Evolutionary conservation across 177 flowering plant genomes (phyloP).

Genomic region (Vitis hybrid): DNA sequence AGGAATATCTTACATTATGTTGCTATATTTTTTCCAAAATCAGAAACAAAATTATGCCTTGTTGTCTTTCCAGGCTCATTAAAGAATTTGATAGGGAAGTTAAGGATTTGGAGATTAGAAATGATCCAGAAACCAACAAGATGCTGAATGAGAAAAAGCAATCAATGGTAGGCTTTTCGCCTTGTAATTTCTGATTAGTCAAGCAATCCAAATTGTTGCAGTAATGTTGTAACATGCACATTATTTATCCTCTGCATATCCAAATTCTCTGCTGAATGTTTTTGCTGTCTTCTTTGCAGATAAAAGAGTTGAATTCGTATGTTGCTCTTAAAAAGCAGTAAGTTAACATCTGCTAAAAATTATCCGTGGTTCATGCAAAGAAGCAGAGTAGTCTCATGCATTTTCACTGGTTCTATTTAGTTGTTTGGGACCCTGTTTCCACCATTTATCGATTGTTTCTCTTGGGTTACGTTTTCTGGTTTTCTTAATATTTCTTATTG

Average conservation of each 20-base stretch:
- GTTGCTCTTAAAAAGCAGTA: constrained; percentile 73
- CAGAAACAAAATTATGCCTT: not conserved
- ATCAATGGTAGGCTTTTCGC: constrained; percentile 51
- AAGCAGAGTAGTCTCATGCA: too few species aligned
- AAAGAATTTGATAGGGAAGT: constrained; percentile 81
- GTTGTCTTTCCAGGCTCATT: constrained; percentile 59
- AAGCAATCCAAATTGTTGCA: not conserved
- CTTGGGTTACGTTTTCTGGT: too few species aligned
- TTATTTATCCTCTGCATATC: not conserved
- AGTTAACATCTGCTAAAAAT: constrained; percentile 23
- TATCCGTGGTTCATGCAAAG: not conserved
- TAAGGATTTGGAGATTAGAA: constrained; percentile 53
- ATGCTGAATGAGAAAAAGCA: constrained; percentile 78
- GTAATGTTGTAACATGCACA: not conserved
- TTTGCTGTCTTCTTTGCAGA: constrained; percentile 34
- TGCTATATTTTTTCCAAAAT: not conserved
- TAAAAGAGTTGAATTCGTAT: constrained; percentile 73
- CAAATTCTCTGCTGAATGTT: not conserved
- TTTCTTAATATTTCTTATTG: too few species aligned
- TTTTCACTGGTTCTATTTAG: too few species aligned
- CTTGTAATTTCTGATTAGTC: not conserved
- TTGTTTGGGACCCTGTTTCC: too few species aligned
- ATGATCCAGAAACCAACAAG: constrained; percentile 49
- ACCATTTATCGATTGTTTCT: too few species aligned
- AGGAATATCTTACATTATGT: not conserved